Conservation (phyloP, 306 rosid genomes). For the Ammopiptanthus mongolicus region DNA sequence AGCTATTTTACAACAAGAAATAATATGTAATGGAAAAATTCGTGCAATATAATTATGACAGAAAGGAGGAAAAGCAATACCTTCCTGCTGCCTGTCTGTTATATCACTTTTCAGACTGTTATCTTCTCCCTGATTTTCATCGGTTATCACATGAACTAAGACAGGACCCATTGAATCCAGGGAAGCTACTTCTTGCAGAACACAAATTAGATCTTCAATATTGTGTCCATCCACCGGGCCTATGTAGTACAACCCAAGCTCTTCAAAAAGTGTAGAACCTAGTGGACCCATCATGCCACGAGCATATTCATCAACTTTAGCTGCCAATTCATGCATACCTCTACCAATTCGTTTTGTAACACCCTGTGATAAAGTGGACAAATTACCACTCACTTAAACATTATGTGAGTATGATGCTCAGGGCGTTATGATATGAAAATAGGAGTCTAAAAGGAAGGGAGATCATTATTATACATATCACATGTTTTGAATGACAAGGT, state of each 20-base stretch:
- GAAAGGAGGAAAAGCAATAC: constrained; percentile 26
- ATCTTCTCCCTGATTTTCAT: constrained; percentile 56
- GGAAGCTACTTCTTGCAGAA: constrained; percentile 84
- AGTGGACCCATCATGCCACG: constrained; percentile 95
- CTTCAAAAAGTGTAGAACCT: constrained; percentile 93
- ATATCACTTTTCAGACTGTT: constrained; percentile 28
- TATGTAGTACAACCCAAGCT: constrained; percentile 92
- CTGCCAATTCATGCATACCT: constrained; percentile 93
- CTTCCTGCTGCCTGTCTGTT: constrained; percentile 36
- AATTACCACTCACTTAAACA: background rate
- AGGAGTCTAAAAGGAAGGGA: background rate
- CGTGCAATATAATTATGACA: background rate
- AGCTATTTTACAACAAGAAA: constrained; percentile 3
- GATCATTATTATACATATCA: background rate
- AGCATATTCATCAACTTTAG: constrained; percentile 95
- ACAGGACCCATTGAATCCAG: constrained; percentile 94
- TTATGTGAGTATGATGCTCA: constrained; percentile 1
- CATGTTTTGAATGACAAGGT: constrained; percentile 1
- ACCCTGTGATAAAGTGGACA: constrained; percentile 45
- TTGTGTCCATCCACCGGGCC: constrained; percentile 97
- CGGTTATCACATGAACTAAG: constrained; percentile 80
- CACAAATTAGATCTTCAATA: constrained; percentile 70
- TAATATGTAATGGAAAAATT: background rate
- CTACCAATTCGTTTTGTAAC: constrained; percentile 84
- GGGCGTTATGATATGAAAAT: background rate